Evolutionary conservation across 768 basidiomycete genomes (phyloP).

Genomic region (Boletus tomentosulus): DNA sequence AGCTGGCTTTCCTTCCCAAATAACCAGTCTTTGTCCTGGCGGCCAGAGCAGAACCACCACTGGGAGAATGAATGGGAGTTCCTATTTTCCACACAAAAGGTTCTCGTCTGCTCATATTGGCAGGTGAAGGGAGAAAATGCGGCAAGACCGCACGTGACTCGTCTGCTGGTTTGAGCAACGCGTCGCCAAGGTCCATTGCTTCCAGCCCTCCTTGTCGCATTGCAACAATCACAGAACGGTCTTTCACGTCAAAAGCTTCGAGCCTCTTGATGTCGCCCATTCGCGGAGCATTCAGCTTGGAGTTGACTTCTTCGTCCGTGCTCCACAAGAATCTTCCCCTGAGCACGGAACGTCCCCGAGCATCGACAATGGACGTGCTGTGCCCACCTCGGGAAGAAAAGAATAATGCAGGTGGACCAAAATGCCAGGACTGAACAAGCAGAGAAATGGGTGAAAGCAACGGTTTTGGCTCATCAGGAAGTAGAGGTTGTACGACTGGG

Average conservation of each 20-base stretch:
- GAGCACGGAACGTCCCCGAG: constrained; percentile 79
- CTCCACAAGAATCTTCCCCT: constrained; percentile 82
- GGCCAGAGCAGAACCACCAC: constrained; percentile 37
- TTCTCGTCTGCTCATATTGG: constrained; percentile 60
- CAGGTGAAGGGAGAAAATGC: constrained; percentile 58
- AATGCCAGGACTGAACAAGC: constrained; percentile 72
- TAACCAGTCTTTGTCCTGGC: constrained; percentile 40
- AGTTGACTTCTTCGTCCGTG: constrained; percentile 49
- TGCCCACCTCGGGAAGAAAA: constrained; percentile 88
- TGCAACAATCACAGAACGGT: constrained; percentile 75
- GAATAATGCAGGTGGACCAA: constrained; percentile 83
- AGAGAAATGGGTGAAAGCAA: constrained; percentile 72
- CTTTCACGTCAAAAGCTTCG: constrained; percentile 75
- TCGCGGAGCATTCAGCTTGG: constrained; percentile 35
- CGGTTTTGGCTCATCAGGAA: constrained; percentile 44
- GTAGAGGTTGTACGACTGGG: constrained; percentile 27
- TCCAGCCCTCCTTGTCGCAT: constrained; percentile 86
- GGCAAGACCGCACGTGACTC: constrained; percentile 72
- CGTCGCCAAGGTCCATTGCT: constrained; percentile 75
- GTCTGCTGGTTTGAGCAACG: constrained; percentile 74
- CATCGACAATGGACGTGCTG: constrained; percentile 83
- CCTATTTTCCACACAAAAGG: constrained; percentile 86
- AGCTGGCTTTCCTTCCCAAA: constrained; percentile 47
- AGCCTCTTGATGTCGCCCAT: constrained; percentile 82
- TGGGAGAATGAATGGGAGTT: constrained; percentile 51